Evolutionary conservation across 768 basidiomycete species (phyloP).

Genomic region (Boletus reticuloceps): DNA sequence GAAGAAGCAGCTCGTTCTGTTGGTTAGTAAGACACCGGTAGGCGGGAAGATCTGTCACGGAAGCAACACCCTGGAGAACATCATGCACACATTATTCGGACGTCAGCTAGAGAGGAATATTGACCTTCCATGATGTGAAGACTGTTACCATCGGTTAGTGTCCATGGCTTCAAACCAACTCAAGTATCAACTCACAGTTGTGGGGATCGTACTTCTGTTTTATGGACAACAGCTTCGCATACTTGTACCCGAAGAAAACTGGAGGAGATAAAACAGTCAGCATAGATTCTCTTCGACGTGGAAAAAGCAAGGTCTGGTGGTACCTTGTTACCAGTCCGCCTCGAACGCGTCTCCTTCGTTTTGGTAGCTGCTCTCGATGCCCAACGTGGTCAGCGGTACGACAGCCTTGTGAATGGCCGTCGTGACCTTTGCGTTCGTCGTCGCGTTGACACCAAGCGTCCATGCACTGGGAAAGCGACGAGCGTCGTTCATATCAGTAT

Average conservation of each 20-base stretch:
- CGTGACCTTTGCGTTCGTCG: too few species aligned
- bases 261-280: neutral
- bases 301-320: too few species aligned
- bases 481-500: too few species aligned
- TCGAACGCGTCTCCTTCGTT: too few species aligned
- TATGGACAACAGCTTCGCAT: conserved; percentile 11
- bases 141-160: conserved; percentile 1
- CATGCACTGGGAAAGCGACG: too few species aligned
- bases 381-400: too few species aligned
- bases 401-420: too few species aligned
- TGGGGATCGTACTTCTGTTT: conserved; percentile 21
- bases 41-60: neutral
- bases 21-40: conserved; percentile 3
- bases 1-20: conserved; percentile 2
- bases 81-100: neutral
- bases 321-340: too few species aligned
- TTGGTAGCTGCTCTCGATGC: too few species aligned
- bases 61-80: conserved; percentile 4
- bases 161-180: neutral
- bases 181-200: conserved; percentile 13
- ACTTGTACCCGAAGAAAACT: conserved; percentile 24
- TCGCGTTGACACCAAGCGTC: too few species aligned
- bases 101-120: neutral
- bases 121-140: conserved; percentile 20
- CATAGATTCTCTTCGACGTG: too few species aligned